A percentile compares a stretch with the other conserved stretches of the same genome.
Conservation (phyloP, 2,329 filamentous ascomycete species). For the Fusarium denticulatum region DNA sequence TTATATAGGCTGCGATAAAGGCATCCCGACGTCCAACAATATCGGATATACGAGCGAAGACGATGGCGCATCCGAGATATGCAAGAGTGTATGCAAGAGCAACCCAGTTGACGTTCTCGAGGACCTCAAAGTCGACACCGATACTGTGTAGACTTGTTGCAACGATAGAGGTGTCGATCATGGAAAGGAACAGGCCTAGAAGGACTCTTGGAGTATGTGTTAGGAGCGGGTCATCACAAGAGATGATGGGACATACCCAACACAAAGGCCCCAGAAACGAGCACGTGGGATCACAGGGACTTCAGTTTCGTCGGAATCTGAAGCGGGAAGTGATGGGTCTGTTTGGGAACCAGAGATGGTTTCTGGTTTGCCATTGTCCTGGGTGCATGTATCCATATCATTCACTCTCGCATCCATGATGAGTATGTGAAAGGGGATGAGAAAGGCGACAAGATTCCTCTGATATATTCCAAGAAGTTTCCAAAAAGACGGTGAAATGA, state of each 20-base stretch:
- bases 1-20: conserved; percentile 59
- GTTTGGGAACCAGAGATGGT: background rate
- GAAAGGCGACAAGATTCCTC: background rate
- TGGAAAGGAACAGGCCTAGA: conserved; percentile 65
- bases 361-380: background rate
- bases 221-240: background rate
- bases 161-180: conserved; percentile 69
- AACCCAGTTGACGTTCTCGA: conserved; percentile 62
- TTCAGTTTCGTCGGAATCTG: background rate
- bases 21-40: conserved; percentile 63
- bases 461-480: background rate
- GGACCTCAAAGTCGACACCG: conserved; percentile 58
- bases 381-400: background rate
- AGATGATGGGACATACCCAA: conserved; percentile 42
- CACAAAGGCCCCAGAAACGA: conserved; percentile 49
- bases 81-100: conserved; percentile 65
- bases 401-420: background rate
- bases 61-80: conserved; percentile 66
- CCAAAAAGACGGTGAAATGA: background rate
- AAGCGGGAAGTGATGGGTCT: background rate
- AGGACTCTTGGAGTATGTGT: conserved; percentile 51
- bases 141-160: conserved; percentile 68
- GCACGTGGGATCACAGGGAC: conserved; percentile 39
- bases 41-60: conserved; percentile 65
- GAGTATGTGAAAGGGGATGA: background rate